Evolutionary conservation across 2,329 filamentous ascomycete genomes (phyloP).

Genomic region (Pleoardoris graminearum): DNA sequence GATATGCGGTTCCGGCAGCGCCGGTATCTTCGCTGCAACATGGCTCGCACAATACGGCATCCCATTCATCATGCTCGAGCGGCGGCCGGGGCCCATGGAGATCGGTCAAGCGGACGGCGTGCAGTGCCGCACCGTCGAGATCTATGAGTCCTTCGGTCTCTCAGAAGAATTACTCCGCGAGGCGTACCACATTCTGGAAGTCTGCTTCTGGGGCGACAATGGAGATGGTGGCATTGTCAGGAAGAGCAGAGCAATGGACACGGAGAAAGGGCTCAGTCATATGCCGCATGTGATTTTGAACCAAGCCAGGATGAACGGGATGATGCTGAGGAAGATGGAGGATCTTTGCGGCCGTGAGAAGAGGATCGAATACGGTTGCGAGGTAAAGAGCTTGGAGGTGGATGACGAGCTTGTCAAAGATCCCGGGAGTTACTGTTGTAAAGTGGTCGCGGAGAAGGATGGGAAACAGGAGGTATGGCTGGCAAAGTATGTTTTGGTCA

Average conservation of each 20-base stretch:
- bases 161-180: constrained; percentile 66
- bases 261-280: constrained; percentile 61
- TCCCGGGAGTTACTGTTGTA: constrained; percentile 37
- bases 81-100: constrained; percentile 57
- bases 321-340: constrained; percentile 59
- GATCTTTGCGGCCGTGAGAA: constrained; percentile 41
- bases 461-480: constrained; percentile 35
- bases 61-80: constrained; percentile 61
- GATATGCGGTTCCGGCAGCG: constrained; percentile 64
- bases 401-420: constrained; percentile 46
- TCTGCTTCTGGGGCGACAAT: constrained; percentile 51
- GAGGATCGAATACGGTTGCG: constrained; percentile 59
- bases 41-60: constrained; percentile 65
- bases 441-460: constrained; percentile 38
- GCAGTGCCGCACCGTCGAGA: constrained; percentile 69
- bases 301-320: constrained; percentile 68
- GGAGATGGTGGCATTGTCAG: constrained; percentile 45
- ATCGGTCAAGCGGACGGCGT: constrained; percentile 67
- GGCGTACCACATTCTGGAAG: constrained; percentile 68
- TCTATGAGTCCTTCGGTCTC: constrained; percentile 73
- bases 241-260: constrained; percentile 56
- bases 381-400: constrained; percentile 56
- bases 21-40: constrained; percentile 63
- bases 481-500: constrained; percentile 46
- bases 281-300: constrained; percentile 71